Evolutionary conservation across 768 basidiomycete genomes (phyloP), one percentile per base, ranked within the genome.

Genomic region (Rossbeevera mucosa): DNA sequence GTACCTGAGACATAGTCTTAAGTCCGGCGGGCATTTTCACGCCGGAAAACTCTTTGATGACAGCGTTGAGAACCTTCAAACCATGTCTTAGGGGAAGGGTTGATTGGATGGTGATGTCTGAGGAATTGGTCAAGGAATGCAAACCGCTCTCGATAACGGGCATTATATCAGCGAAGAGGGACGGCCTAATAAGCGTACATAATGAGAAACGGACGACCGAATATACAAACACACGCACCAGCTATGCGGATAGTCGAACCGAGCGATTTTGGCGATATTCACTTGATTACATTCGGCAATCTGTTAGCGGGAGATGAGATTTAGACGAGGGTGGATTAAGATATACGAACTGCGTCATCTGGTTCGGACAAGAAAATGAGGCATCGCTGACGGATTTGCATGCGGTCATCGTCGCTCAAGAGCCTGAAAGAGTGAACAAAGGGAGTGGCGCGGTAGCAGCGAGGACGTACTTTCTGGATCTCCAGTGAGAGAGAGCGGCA

Each of bases 201-300:
- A 13, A 31, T 58, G 45, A 60, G 42, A 29, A n/a, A 9, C 16
- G 21, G 22, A 33, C 18, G 13, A 13, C 40, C 40, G 16, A 43
- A 43, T 30, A 20, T 47, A 30, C 25, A 9, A 22, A 18, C 11
- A 46, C 31, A 65, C 74, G 53, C 64, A 87, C 92, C 92, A 94
- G 33, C 76, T 76, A 28, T 62, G 69, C 8, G 90, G 88, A 65
- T 80, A 92, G 61, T 95, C 93, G 20, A 77, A 65, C 28, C 93
- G 80, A 7, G 90, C 86, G 47, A 94, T 80, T 64, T 85, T 94
- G 12, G 82, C 76, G 8, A 91, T 76, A 22, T 89, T 82, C 26
- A 87, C 62, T 55, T 88, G 79, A 55, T 93, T 90, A 62, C 82
- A 89, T 51, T 86, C 78, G 16, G 88, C 81, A 53, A 94, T 86